A percentile compares a stretch with the other conserved stretches of the same genome.
phyloP scores from a whole-genome alignment of 192 early-diverging fungal genomes.

The Cetraspora pellucida region DNA sequence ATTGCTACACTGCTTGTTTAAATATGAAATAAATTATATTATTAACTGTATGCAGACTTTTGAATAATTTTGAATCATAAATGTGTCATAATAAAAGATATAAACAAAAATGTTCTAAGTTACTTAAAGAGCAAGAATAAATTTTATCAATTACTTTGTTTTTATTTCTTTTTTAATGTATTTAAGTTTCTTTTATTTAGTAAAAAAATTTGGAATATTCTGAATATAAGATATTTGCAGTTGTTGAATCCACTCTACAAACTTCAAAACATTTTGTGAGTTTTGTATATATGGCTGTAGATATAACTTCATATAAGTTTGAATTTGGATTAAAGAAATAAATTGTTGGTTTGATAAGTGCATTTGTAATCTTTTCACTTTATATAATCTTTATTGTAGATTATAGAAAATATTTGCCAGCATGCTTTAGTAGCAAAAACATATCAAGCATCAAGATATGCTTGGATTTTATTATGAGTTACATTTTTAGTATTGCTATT shows the following conservation, averaged over 20 bases:
- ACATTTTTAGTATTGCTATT: background rate
- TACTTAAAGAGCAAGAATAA: conserved; percentile 13
- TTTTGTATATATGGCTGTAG: background rate
- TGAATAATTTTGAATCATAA: conserved; percentile 26
- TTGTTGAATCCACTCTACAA: background rate
- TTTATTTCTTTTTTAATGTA: background rate
- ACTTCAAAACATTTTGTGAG: conserved; percentile 29
- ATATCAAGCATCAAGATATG: conserved; percentile 35
- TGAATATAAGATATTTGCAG: conserved; percentile 12
- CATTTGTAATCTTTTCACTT: conserved; percentile 30
- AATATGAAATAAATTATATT: conserved; percentile 19
- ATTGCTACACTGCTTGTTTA: conserved; percentile 20
- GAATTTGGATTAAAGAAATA: conserved; percentile 9
- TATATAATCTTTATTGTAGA: conserved; percentile 37
- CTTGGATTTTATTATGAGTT: conserved; percentile 11
- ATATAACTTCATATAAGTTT: background rate
- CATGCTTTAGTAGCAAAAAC: conserved; percentile 40
- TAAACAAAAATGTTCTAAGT: conserved; percentile 35
- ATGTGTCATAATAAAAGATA: conserved; percentile 16
- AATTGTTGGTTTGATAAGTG: conserved; percentile 31
- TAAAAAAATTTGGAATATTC: conserved; percentile 16
- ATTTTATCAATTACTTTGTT: background rate
- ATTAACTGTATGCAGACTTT: conserved; percentile 28
- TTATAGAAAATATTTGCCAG: conserved; percentile 41
- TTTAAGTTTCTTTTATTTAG: conserved; percentile 1